phyloP scores from a whole-genome alignment of 1,139 yeast species.

The Blastobotrys ciferrii region DNA sequence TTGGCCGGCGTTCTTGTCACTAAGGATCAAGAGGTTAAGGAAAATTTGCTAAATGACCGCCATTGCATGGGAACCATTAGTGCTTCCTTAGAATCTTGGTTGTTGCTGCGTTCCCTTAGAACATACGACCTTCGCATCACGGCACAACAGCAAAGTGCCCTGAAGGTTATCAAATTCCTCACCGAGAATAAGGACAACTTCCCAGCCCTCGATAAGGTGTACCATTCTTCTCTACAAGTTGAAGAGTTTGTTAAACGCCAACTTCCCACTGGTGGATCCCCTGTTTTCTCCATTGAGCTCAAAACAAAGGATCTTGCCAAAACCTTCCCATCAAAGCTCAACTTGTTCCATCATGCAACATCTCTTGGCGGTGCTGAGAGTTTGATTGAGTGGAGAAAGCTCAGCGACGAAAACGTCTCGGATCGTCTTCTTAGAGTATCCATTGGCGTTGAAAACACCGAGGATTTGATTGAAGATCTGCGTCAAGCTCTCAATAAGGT shows the following conservation, averaged over 20 bases:
- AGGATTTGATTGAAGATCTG: conserved; percentile 71
- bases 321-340: conserved; percentile 60
- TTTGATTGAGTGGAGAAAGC: conserved; percentile 83
- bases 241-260: conserved; percentile 65
- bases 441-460: conserved; percentile 71
- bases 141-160: conserved; percentile 64
- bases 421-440: conserved; percentile 66
- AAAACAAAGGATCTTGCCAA: conserved; percentile 55
- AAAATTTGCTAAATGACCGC: conserved; percentile 57
- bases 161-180: conserved; percentile 60
- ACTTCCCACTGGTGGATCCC: conserved; percentile 63
- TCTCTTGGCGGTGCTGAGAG: conserved; percentile 94
- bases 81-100: conserved; percentile 71
- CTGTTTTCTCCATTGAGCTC: conserved; percentile 70
- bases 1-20: conserved; percentile 77
- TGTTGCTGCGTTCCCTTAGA: conserved; percentile 73
- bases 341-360: conserved; percentile 83
- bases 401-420: conserved; percentile 60
- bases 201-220: conserved; percentile 51
- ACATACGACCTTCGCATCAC: conserved; percentile 70
- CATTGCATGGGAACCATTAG: conserved; percentile 71
- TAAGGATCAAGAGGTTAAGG: conserved; percentile 48
- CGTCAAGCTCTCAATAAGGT: conserved; percentile 49
- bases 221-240: conserved; percentile 73
- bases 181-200: conserved; percentile 48